These are phyloP conservation scores for Rhynchosporium secalis DNA, from an alignment of 2,329 filamentous ascomycete genomes.

Conservation along the genomic window DNA sequence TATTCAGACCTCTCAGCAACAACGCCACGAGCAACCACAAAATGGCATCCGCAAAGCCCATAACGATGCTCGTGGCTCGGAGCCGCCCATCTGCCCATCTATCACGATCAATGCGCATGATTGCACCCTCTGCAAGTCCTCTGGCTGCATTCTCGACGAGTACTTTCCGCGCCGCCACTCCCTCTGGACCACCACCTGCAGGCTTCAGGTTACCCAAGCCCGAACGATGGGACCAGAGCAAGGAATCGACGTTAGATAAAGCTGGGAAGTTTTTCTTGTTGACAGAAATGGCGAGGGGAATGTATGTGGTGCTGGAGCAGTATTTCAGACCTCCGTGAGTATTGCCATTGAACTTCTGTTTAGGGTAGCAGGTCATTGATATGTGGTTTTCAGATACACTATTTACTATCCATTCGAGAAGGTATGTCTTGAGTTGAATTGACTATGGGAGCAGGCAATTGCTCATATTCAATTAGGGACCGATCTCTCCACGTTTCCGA, in stretches of 20 bases:
- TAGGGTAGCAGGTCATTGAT: constrained; percentile 34
- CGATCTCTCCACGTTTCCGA: constrained; percentile 96
- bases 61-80: constrained; percentile 41
- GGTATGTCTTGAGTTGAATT: constrained; percentile 45
- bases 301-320: constrained; percentile 97
- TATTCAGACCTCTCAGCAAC: constrained; percentile 29
- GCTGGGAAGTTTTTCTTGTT: constrained; percentile 93
- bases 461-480: constrained; percentile 57
- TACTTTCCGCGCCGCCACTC: constrained; percentile 53
- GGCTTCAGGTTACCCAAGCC: constrained; percentile 76
- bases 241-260: constrained; percentile 76
- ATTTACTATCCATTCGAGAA: constrained; percentile 99
- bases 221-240: constrained; percentile 77
- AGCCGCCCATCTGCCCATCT: constrained; percentile 37
- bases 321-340: constrained; percentile 97
- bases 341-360: constrained; percentile 28
- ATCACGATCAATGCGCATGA: constrained; percentile 33
- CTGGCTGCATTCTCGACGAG: constrained; percentile 38
- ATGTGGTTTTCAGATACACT: constrained; percentile 68
- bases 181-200: constrained; percentile 73
- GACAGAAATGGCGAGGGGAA: constrained; percentile 93
- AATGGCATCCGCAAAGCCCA: constrained; percentile 41
- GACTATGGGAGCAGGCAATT: constrained; percentile 15
- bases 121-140: constrained; percentile 26
- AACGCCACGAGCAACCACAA: constrained; percentile 38